Evolutionary conservation across 1,284 basidiomycete species (phyloP).

Genomic region (Marasmius oreades): DNA sequence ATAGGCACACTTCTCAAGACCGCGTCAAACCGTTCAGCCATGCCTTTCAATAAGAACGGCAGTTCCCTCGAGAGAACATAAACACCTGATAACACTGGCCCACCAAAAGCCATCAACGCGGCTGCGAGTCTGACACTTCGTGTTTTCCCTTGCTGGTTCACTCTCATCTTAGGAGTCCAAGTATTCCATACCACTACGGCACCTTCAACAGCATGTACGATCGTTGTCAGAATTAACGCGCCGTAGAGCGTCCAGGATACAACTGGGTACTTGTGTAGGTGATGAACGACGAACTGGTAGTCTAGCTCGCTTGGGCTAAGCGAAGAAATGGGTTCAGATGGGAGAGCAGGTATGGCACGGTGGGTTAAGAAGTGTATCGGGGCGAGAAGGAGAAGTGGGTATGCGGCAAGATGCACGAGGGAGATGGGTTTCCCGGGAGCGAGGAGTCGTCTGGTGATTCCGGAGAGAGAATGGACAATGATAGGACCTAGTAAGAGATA

Average conservation of each 20-base stretch:
- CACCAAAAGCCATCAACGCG: slow-evolving; percentile 28
- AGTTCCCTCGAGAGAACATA: slow-evolving; percentile 53
- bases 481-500: slow-evolving; percentile 62
- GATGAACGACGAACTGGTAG: slow-evolving; percentile 71
- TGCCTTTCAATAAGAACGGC: slow-evolving; percentile 48
- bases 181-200: slow-evolving; percentile 48
- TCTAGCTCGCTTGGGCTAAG: slow-evolving; percentile 72
- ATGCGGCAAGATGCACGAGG: slow-evolving; percentile 52
- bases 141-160: slow-evolving; percentile 16
- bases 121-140: slow-evolving; percentile 29
- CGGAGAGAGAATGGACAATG: slow-evolving; percentile 51
- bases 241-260: slow-evolving; percentile 58
- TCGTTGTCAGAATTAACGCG: slow-evolving; percentile 47
- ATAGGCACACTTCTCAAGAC: slow-evolving; percentile 21
- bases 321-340: slow-evolving; percentile 43
- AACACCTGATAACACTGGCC: slow-evolving; percentile 55
- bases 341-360: slow-evolving; percentile 45
- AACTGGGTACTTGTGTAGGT: slow-evolving; percentile 55
- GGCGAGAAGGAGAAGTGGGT: slow-evolving; percentile 48
- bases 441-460: slow-evolving; percentile 47
- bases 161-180: slow-evolving; percentile 29
- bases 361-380: slow-evolving; percentile 65
- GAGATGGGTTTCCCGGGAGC: slow-evolving; percentile 27
- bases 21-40: slow-evolving; percentile 43
- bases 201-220: slow-evolving; percentile 60